These are phyloP conservation scores for Chaetomium sp. DNA, from an alignment of 2,329 filamentous ascomycete species.

Conservation along the genomic window DNA sequence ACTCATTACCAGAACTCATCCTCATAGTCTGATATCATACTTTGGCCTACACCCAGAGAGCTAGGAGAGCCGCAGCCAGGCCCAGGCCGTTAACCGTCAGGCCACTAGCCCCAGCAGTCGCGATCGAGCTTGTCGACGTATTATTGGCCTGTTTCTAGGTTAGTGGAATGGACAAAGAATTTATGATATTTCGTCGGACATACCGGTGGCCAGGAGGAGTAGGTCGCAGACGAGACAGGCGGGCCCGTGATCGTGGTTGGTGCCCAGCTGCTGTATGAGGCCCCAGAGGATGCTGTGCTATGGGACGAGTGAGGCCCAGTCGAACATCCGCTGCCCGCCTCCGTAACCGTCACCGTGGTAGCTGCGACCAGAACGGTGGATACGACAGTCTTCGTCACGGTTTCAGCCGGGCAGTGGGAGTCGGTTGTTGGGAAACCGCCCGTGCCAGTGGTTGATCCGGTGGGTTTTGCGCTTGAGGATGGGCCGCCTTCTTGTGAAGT, in stretches of 20 bases:
- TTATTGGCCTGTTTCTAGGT: neutral
- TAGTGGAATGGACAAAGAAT: neutral
- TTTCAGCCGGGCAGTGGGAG: slow-evolving; percentile 3
- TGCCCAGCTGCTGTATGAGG: neutral
- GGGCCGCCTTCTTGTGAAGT: neutral
- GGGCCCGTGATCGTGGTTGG: neutral
- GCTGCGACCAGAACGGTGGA: slow-evolving; percentile 10
- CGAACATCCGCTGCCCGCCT: neutral
- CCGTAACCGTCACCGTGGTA: slow-evolving; percentile 11
- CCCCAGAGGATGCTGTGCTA: neutral
- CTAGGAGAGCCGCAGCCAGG: neutral
- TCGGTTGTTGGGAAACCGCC: neutral
- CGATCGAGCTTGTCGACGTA: neutral
- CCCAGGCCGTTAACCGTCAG: neutral
- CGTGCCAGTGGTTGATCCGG: neutral
- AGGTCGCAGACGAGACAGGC: slow-evolving; percentile 1
- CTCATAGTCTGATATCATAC: neutral
- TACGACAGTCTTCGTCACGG: slow-evolving; percentile 13
- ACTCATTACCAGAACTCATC: neutral
- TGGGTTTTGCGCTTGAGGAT: neutral
- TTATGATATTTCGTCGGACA: neutral
- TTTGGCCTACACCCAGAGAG: neutral
- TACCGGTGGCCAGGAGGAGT: neutral
- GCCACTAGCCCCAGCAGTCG: neutral
- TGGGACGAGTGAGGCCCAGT: neutral